These are phyloP conservation scores for Melastoma malabathricum DNA, from an alignment of 345 rosid species.

Conservation along the genomic window DNA sequence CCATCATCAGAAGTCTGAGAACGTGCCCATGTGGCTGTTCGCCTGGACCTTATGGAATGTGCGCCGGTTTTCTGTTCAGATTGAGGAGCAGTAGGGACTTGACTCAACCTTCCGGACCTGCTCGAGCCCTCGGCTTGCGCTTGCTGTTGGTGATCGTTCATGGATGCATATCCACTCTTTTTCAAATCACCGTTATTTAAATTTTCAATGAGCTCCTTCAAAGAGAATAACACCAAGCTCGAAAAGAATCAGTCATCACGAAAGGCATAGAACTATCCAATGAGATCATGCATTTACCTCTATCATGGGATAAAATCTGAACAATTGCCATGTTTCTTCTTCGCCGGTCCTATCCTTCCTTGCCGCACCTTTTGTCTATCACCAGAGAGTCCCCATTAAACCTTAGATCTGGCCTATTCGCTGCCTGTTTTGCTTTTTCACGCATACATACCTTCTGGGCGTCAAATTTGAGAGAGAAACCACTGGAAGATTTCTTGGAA, in stretches of 20 bases:
- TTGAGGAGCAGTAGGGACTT: slow-evolving; percentile 26
- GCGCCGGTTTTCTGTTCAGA: slow-evolving; percentile 57
- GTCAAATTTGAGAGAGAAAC: slow-evolving; percentile 81
- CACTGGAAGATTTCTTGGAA: slow-evolving; percentile 24
- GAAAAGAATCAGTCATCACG: too few relatives aligned
- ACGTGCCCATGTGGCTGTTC: slow-evolving; percentile 76
- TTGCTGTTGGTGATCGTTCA: slow-evolving; percentile 27
- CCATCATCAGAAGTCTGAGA: slow-evolving; percentile 69
- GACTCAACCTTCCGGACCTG: slow-evolving; percentile 25
- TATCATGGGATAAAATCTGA: slow-evolving; percentile 76
- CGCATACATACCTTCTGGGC: slow-evolving; percentile 49
- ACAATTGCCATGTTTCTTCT: slow-evolving; percentile 86
- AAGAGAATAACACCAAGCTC: slow-evolving; percentile 5
- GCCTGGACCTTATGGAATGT: slow-evolving; percentile 78
- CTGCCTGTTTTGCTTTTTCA: background rate
- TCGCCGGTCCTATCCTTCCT: slow-evolving; percentile 79
- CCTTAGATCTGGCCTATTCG: background rate
- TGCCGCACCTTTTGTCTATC: slow-evolving; percentile 62
- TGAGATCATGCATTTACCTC: slow-evolving; percentile 37
- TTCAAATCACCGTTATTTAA: slow-evolving; percentile 51
- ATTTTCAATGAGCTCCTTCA: slow-evolving; percentile 69
- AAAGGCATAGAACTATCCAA: background rate
- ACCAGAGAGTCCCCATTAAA: slow-evolving; percentile 2
- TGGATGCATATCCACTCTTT: slow-evolving; percentile 50
- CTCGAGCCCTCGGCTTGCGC: slow-evolving; percentile 12